Evolutionary conservation across 2,329 filamentous ascomycete genomes (phyloP).

Genomic region (Dothideomycetes sp.): DNA sequence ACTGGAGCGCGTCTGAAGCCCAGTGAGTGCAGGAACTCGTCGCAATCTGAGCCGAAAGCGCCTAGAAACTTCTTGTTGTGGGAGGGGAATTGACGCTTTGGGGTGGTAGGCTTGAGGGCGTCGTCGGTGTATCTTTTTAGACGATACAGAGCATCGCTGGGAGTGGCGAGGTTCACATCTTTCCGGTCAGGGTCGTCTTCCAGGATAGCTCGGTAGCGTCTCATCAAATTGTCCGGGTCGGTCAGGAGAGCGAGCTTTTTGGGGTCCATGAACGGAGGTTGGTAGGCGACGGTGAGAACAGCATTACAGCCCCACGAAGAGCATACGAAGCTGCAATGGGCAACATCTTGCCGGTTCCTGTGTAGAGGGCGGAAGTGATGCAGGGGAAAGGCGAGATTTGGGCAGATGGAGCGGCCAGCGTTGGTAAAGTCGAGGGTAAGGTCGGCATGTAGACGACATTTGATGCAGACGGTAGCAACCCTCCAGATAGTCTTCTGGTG

Average conservation of each 20-base stretch:
- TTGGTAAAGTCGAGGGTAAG: conserved; percentile 42
- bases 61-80: conserved; percentile 54
- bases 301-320: conserved; percentile 47
- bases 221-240: conserved; percentile 39
- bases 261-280: conserved; percentile 39
- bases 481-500: conserved; percentile 36
- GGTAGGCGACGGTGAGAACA: conserved; percentile 40
- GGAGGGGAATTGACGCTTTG: conserved; percentile 43
- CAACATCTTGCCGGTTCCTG: conserved; percentile 10
- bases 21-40: conserved; percentile 44
- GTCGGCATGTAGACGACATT: conserved; percentile 52
- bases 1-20: conserved; percentile 38
- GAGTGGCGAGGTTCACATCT: conserved; percentile 38
- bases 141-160: conserved; percentile 44
- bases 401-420: conserved; percentile 29
- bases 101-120: conserved; percentile 38
- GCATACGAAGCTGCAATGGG: conserved; percentile 40
- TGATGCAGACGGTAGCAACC: conserved; percentile 49
- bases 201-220: conserved; percentile 43
- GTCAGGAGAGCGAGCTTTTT: conserved; percentile 41
- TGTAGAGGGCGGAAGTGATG: conserved; percentile 43
- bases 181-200: conserved; percentile 42
- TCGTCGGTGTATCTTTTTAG: conserved; percentile 51
- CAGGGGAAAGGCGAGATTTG: conserved; percentile 40
- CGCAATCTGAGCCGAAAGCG: conserved; percentile 52